Evolutionary conservation across 1,284 basidiomycete genomes (phyloP).

Genomic region (Ganoderma meredithae): DNA sequence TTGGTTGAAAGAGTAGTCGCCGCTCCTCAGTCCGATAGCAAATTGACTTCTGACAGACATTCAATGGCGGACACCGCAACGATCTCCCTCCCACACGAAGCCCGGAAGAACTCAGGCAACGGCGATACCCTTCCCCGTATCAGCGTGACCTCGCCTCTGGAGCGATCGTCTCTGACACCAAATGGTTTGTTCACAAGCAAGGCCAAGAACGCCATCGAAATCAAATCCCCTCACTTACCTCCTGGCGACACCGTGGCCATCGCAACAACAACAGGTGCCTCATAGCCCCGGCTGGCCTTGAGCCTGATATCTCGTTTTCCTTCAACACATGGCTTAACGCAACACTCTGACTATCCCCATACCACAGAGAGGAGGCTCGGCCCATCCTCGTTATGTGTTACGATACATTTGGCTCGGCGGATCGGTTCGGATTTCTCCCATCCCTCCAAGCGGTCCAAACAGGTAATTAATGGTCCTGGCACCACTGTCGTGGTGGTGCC

Average conservation of each 20-base stretch:
- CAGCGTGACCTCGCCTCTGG: constrained; percentile 23
- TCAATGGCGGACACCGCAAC: constrained; percentile 36
- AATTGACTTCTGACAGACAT: constrained; percentile 49
- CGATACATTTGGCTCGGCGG: constrained; percentile 28
- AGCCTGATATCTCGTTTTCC: constrained; percentile 11
- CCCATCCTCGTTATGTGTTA: constrained; percentile 21
- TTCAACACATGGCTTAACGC: constrained; percentile 5
- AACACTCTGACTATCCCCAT: constrained; percentile 10
- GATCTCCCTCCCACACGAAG: constrained; percentile 25
- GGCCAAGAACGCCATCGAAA: constrained; percentile 53
- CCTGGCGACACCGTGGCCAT: constrained; percentile 71
- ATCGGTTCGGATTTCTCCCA: constrained; percentile 29
- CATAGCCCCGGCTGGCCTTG: constrained; percentile 45
- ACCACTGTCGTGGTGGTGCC: constrained; percentile 11
- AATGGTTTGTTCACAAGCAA: constrained; percentile 47
- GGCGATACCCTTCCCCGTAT: constrained; percentile 28
- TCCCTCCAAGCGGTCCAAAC: constrained; percentile 23
- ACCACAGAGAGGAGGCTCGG: constrained; percentile 23
- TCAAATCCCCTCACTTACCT: constrained; percentile 70
- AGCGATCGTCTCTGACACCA: constrained; percentile 23
- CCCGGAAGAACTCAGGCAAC: constrained; percentile 35
- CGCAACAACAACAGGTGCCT: constrained; percentile 56
- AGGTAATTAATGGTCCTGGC: constrained; percentile 26
- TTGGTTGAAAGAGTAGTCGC: constrained; percentile 43
- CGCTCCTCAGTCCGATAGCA: constrained; percentile 29